phyloP scores from a whole-genome alignment of 2,329 filamentous ascomycete species.

The Cercospora sp. region DNA sequence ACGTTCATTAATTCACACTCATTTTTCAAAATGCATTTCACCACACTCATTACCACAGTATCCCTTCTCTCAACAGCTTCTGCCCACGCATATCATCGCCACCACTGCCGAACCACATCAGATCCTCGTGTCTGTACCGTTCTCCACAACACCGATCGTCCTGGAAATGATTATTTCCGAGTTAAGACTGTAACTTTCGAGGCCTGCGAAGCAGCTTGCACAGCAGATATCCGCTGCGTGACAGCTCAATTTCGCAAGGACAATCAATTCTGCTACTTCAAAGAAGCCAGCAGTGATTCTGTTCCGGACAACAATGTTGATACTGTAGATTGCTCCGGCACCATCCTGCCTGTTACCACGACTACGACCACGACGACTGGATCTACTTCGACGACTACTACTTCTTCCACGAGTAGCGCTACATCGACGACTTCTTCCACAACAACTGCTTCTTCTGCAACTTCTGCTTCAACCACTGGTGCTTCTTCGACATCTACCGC shows the following conservation, averaged over 20 bases:
- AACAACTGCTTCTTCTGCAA: too few species aligned
- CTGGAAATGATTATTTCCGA: neutral
- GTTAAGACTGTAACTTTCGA: neutral
- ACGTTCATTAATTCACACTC: neutral
- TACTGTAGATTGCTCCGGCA: neutral
- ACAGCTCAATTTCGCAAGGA: neutral
- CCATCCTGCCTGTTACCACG: neutral
- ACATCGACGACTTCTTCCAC: neutral
- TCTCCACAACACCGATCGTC: neutral
- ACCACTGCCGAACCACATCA: neutral
- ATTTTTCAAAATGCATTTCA: neutral
- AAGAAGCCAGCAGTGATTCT: neutral
- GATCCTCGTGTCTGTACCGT: neutral
- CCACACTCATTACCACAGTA: neutral
- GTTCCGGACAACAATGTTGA: neutral
- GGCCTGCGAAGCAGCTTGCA: neutral
- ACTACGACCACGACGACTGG: neutral
- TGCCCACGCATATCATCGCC: neutral
- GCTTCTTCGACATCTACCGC: neutral
- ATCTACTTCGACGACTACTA: neutral
- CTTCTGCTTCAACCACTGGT: too few species aligned
- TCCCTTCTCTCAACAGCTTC: neutral
- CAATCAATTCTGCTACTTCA: neutral
- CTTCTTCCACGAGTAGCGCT: neutral
- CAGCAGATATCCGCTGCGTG: neutral